Evolutionary conservation across 2,329 filamentous ascomycete species (phyloP).

Genomic region (Fusarium sp.): DNA sequence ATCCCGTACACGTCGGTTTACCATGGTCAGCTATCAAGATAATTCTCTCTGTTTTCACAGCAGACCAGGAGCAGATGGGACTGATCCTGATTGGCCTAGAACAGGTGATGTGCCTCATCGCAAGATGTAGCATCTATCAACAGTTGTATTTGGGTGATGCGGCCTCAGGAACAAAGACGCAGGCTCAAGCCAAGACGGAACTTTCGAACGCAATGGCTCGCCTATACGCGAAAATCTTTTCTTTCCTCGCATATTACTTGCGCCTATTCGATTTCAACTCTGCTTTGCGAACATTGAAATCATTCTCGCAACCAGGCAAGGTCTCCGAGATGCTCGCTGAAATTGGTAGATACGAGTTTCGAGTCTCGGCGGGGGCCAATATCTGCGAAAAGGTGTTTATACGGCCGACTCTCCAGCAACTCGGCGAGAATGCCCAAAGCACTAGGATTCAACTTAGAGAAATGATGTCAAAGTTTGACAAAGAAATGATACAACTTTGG

Average conservation of each 20-base stretch:
- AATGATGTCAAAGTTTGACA: not conserved
- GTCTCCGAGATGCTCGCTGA: not conserved
- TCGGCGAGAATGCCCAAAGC: not conserved
- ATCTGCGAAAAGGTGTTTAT: not conserved
- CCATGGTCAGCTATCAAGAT: constrained; percentile 32
- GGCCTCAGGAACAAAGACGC: no score
- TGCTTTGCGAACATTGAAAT: not conserved
- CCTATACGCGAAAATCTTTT: no score
- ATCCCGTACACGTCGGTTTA: constrained; percentile 23
- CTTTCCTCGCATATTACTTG: no score
- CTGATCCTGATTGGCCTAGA: no score
- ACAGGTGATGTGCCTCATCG: no score
- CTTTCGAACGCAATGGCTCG: no score
- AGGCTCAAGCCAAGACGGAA: no score
- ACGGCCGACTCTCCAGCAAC: not conserved
- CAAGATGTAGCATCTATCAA: no score
- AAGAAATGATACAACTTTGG: constrained; percentile 8
- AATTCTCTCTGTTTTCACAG: not conserved
- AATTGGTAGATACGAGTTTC: no score
- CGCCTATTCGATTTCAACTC: not conserved
- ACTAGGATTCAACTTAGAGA: not conserved
- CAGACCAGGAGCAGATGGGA: not conserved
- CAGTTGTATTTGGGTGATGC: not conserved
- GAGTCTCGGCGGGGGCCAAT: not conserved
- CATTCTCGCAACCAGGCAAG: not conserved